phyloP scores from a whole-genome alignment of 2,329 filamentous ascomycete species.

The Colletotrichum salicis region DNA sequence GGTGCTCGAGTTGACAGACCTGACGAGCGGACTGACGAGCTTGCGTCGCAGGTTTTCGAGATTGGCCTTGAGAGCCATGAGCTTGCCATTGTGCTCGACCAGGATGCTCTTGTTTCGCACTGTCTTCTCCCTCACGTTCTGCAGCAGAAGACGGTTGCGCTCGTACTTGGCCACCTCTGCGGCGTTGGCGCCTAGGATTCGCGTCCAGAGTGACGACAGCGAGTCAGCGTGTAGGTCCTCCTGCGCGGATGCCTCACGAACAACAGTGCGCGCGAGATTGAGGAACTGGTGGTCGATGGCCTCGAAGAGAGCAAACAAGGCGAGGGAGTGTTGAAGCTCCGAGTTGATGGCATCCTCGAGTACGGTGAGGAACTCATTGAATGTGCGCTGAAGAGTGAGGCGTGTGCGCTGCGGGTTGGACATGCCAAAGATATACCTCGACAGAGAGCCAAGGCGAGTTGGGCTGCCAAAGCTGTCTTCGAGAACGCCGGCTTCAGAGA shows the following conservation, averaged over 20 bases:
- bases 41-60: constrained; percentile 86
- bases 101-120: constrained; percentile 88
- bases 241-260: constrained; percentile 83
- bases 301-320: constrained; percentile 90
- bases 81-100: constrained; percentile 85
- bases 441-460: constrained; percentile 74
- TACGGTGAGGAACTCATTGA: constrained; percentile 85
- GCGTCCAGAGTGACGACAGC: constrained; percentile 86
- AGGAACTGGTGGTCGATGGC: constrained; percentile 90
- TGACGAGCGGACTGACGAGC: constrained; percentile 84
- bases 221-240: constrained; percentile 84
- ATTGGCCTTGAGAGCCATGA: constrained; percentile 85
- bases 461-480: constrained; percentile 66
- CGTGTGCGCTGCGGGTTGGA: constrained; percentile 84
- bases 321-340: constrained; percentile 82
- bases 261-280: constrained; percentile 85
- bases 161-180: constrained; percentile 87
- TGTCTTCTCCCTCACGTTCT: constrained; percentile 82
- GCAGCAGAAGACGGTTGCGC: constrained; percentile 84
- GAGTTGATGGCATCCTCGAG: constrained; percentile 89
- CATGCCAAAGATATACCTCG: constrained; percentile 80
- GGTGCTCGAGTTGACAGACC: constrained; percentile 74
- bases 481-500: constrained; percentile 72
- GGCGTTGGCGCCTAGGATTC: constrained; percentile 81
- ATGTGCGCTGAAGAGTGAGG: constrained; percentile 84